phyloP scores from a whole-genome alignment of 2,329 filamentous ascomycete species.

The Myriosclerotinia curreyana region DNA sequence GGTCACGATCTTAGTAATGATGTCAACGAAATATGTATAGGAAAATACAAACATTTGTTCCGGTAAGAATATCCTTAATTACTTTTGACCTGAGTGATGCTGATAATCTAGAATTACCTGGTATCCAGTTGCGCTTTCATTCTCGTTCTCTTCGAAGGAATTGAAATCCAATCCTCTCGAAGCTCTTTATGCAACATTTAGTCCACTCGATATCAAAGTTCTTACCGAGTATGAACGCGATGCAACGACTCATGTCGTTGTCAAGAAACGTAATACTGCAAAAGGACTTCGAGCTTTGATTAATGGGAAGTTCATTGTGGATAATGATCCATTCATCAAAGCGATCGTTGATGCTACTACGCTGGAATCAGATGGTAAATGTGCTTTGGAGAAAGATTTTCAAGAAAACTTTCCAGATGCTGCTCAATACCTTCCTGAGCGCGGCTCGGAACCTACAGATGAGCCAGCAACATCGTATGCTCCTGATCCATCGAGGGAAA shows the following conservation, averaged over 20 bases:
- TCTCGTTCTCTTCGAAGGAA: conserved; percentile 71
- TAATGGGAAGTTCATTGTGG: conserved; percentile 73
- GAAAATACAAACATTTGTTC: conserved; percentile 63
- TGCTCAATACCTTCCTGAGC: conserved; percentile 66
- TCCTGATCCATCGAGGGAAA: conserved; percentile 62
- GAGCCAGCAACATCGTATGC: conserved; percentile 63
- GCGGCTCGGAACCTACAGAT: conserved; percentile 70
- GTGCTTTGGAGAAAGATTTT: conserved; percentile 74
- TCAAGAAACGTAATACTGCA: conserved; percentile 84
- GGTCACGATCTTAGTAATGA: conserved; percentile 54
- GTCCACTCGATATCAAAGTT: conserved; percentile 86
- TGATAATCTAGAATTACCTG: conserved; percentile 63
- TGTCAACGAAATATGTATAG: conserved; percentile 67
- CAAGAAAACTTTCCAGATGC: conserved; percentile 75
- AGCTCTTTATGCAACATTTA: conserved; percentile 62
- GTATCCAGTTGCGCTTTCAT: conserved; percentile 76
- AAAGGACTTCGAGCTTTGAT: conserved; percentile 85
- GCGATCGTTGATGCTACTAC: conserved; percentile 58
- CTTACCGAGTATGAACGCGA: conserved; percentile 66
- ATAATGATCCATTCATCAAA: conserved; percentile 65
- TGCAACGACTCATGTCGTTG: conserved; percentile 81
- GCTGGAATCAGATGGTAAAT: conserved; percentile 28
- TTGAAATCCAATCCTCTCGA: conserved; percentile 63
- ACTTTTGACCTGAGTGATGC: conserved; percentile 18
- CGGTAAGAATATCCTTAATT: conserved; percentile 43